A percentile compares a stretch with the other conserved stretches of the same genome.
Conservation (phyloP, 2,329 filamentous ascomycete genomes). For the Aspergillus oerlinghausenensis region DNA sequence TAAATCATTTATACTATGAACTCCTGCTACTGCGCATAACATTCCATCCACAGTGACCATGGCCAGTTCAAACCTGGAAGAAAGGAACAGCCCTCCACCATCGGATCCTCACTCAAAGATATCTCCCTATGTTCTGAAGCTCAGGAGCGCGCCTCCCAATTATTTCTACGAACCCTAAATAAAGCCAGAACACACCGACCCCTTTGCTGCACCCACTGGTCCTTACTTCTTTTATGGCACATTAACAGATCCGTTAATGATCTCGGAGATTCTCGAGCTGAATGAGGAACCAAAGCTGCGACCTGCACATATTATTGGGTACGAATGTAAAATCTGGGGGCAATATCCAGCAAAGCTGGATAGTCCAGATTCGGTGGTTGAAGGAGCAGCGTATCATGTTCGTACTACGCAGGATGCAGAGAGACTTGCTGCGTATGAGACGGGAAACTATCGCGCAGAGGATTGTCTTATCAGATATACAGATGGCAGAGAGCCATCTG, state of each 20-base stretch:
- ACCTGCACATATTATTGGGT: conserved; percentile 20
- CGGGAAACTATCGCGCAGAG: conserved; percentile 11
- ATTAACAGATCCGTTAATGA: conserved; percentile 25
- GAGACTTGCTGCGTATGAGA: conserved; percentile 22
- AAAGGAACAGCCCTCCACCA: not conserved
- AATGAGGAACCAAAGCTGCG: conserved; percentile 14
- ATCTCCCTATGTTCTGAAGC: conserved; percentile 9
- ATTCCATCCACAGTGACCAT: no score
- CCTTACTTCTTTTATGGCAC: conserved; percentile 38
- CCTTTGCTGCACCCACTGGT: conserved; percentile 12
- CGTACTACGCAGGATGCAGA: conserved; percentile 13
- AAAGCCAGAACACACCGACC: not conserved
- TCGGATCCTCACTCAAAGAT: conserved; percentile 4
- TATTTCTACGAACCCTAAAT: conserved; percentile 5
- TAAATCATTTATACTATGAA: no score
- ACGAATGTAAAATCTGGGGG: conserved; percentile 26
- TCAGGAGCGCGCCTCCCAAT: conserved; percentile 4
- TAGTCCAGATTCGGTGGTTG: conserved; percentile 12
- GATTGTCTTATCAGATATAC: conserved; percentile 16
- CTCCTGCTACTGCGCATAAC: no score
- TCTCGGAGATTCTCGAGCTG: conserved; percentile 22
- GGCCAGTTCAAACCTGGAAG: no score
- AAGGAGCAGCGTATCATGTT: conserved; percentile 22
- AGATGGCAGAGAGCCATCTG: conserved; percentile 10
- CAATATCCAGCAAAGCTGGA: conserved; percentile 24